phyloP scores from a whole-genome alignment of 306 rosid species.

The Phaseolus lunatus region DNA sequence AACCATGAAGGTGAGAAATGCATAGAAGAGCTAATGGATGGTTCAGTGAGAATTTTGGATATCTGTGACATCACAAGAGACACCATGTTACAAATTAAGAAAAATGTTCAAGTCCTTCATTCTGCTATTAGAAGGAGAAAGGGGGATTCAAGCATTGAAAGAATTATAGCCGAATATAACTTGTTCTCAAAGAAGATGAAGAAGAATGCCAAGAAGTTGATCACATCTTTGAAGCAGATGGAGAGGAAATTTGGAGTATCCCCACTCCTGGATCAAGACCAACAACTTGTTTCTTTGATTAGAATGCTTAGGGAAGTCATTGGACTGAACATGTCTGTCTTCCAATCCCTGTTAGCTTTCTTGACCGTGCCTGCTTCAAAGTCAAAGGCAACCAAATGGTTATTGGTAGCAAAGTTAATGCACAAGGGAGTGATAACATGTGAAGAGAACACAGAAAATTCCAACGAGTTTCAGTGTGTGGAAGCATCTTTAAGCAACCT shows the following conservation, averaged over 20 bases:
- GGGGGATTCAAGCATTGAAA: slow-evolving; percentile 59
- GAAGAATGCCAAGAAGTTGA: slow-evolving; percentile 59
- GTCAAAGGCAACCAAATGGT: slow-evolving; percentile 50
- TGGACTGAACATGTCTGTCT: slow-evolving; percentile 46
- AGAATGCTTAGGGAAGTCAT: slow-evolving; percentile 54
- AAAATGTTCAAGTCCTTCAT: slow-evolving; percentile 61
- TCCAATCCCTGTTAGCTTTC: slow-evolving; percentile 56
- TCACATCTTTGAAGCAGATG: slow-evolving; percentile 51
- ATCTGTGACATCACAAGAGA: slow-evolving; percentile 76
- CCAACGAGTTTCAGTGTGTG: slow-evolving; percentile 55
- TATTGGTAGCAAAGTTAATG: slow-evolving; percentile 54
- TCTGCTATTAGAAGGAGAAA: slow-evolving; percentile 73
- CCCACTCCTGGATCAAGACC: slow-evolving; percentile 41
- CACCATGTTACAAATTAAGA: slow-evolving; percentile 54
- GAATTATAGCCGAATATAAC: slow-evolving; percentile 45
- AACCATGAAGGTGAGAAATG: slow-evolving; percentile 53
- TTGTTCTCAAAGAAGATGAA: slow-evolving; percentile 62
- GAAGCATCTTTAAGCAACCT: slow-evolving; percentile 48
- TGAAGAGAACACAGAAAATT: slow-evolving; percentile 40
- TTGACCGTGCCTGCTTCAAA: slow-evolving; percentile 43
- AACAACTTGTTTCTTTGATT: slow-evolving; percentile 42
- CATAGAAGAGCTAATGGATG: slow-evolving; percentile 72
- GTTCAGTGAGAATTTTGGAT: slow-evolving; percentile 69
- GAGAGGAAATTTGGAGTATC: slow-evolving; percentile 47
- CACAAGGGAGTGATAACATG: slow-evolving; percentile 51